phyloP scores from a whole-genome alignment of 2,329 filamentous ascomycete genomes.

The Coniosporium tulheliwenetii region DNA sequence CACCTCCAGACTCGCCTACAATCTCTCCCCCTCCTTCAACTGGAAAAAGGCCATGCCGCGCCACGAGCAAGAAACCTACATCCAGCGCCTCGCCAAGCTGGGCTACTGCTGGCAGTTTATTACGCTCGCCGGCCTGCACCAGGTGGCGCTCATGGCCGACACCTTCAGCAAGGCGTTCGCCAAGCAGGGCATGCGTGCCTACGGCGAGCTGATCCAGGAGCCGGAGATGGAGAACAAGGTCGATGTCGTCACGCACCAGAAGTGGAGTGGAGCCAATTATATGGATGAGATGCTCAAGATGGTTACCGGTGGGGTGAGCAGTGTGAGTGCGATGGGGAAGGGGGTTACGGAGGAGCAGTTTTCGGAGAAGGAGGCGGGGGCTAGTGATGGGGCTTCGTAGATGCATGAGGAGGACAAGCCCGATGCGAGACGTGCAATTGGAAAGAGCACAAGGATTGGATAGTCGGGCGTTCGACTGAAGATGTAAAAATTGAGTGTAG shows the following conservation, averaged over 20 bases:
- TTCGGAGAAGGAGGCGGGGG: not conserved
- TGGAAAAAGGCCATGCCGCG: conserved; percentile 96
- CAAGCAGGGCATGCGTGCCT: conserved; percentile 80
- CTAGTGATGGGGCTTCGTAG: not conserved
- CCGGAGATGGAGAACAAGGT: conserved; percentile 84
- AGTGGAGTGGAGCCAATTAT: conserved; percentile 93
- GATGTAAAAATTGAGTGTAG: too few species aligned
- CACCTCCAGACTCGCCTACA: conserved; percentile 69
- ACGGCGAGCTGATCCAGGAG: conserved; percentile 94
- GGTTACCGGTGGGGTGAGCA: conserved; percentile 84
- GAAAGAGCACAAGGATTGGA: too few species aligned
- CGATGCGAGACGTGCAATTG: too few species aligned
- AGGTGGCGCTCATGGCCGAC: conserved; percentile 81
- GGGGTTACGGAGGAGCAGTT: conserved; percentile 98
- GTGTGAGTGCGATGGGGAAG: conserved; percentile 90
- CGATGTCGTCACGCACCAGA: conserved; percentile 97
- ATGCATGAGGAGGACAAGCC: not conserved
- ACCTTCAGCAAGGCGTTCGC: conserved; percentile 74
- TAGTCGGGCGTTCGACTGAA: too few species aligned
- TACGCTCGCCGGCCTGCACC: conserved; percentile 94
- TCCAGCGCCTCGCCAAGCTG: conserved; percentile 66
- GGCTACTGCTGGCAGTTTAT: conserved; percentile 99
- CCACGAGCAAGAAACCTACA: conserved; percentile 92
- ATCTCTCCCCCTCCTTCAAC: conserved; percentile 98
- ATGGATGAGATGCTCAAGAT: conserved; percentile 93